Evolutionary conservation across 495 filamentous ascomycete species (phyloP).

Genomic region (Hypoxylon rickii): DNA sequence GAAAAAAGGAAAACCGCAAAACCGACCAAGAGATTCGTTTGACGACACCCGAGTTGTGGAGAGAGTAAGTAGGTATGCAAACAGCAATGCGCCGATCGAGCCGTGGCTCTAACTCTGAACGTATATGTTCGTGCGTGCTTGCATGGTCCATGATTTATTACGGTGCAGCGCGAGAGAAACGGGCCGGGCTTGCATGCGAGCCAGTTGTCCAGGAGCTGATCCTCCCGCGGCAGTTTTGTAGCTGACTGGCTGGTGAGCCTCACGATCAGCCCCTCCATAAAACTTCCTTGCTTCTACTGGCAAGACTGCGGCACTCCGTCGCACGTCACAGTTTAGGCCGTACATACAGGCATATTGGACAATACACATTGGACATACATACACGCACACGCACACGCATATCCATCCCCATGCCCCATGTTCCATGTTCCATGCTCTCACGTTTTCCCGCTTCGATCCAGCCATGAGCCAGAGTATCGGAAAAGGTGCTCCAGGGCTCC

Average conservation of each 20-base stretch:
- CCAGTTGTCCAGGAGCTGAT: constrained; percentile 38
- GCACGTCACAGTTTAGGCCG: constrained; percentile 2
- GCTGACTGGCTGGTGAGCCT: constrained; percentile 41
- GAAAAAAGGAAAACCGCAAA: constrained; percentile 4
- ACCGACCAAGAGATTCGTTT: constrained; percentile 13
- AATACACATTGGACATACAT: no score
- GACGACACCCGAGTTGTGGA: constrained; percentile 13
- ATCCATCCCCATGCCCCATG: no score
- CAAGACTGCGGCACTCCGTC: constrained; percentile 1
- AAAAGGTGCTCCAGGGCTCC: constrained; percentile 17
- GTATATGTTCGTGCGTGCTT: constrained; percentile 16
- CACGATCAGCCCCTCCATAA: constrained; percentile 38
- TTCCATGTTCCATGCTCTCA: no score
- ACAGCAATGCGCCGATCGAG: constrained; percentile 24
- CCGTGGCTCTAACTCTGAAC: no score
- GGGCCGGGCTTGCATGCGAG: constrained; percentile 28
- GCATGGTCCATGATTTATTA: constrained; percentile 33
- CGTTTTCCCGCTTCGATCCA: constrained; percentile 12
- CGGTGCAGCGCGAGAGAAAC: constrained; percentile 30
- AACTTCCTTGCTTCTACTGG: neutral
- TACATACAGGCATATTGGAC: no score
- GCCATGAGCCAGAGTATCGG: constrained; percentile 33
- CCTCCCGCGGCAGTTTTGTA: constrained; percentile 33
- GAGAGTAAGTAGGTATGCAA: constrained; percentile 1
- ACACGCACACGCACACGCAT: no score